Evolutionary conservation across 2,329 filamentous ascomycete species (phyloP).

Genomic region (Aspergillus neoniger): DNA sequence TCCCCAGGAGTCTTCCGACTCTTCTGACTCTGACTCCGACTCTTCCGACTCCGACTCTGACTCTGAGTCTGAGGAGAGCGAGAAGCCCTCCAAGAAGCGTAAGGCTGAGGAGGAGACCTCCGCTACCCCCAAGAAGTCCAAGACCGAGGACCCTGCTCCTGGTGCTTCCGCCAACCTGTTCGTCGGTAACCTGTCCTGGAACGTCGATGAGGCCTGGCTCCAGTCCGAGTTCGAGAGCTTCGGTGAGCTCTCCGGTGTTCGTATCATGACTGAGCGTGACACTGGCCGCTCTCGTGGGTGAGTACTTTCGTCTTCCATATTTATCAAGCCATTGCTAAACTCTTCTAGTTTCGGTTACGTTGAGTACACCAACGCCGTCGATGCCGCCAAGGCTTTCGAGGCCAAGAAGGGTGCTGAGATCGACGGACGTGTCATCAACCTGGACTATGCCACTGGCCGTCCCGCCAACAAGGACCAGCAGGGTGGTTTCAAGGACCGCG

Average conservation of each 20-base stretch:
- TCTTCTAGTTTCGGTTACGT: constrained; percentile 76
- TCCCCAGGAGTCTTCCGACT: constrained; percentile 17
- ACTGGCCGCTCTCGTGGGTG: constrained; percentile 80
- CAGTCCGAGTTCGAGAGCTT: constrained; percentile 75
- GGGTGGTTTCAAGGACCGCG: constrained; percentile 64
- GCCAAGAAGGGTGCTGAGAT: constrained; percentile 74
- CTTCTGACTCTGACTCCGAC: constrained; percentile 19
- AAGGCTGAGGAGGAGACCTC: constrained; percentile 50
- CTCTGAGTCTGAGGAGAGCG: constrained; percentile 37
- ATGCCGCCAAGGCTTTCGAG: constrained; percentile 70
- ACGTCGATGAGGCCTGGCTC: constrained; percentile 80
- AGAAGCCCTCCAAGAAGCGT: constrained; percentile 48
- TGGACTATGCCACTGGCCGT: constrained; percentile 74
- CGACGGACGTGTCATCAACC: constrained; percentile 72
- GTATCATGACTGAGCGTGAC: constrained; percentile 81
- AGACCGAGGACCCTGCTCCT: constrained; percentile 49
- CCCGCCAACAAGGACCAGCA: constrained; percentile 53
- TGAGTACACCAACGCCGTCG: constrained; percentile 71
- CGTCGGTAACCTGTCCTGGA: constrained; percentile 88
- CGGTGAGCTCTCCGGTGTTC: constrained; percentile 69
- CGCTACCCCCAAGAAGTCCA: constrained; percentile 61
- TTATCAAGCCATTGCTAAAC: constrained; percentile 9
- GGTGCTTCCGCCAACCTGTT: constrained; percentile 67
- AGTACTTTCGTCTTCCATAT: constrained; percentile 26
- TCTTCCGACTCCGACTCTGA: constrained; percentile 30